Evolutionary conservation across 345 rosid genomes (phyloP), one percentile per base, ranked within the genome.

Genomic region (Eucalyptus rudis): DNA sequence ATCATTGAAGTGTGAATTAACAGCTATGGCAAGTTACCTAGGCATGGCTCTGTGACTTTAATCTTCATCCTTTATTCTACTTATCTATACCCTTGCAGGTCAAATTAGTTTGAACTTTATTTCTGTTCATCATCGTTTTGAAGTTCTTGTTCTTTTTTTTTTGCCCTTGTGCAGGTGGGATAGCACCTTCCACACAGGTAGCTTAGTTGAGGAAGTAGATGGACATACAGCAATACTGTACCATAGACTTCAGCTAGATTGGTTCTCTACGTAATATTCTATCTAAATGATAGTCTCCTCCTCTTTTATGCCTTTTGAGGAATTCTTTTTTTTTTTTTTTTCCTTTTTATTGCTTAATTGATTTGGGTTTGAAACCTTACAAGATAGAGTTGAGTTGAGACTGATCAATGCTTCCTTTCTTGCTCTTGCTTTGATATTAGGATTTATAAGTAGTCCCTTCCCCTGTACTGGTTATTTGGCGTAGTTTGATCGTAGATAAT

Each of bases 161-260:
- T 49, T 54, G 19, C 59, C 56, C 40, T 91, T 89, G 86, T 93
- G 93, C 95, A 98, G 99, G 94, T 98, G 99, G 99, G 99, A 98
- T 92, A 95, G 98, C 93, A 98, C 99, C 91, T 98, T 98, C 90
- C 99, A 96, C 47, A 86, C 93, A 91, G 99, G 99, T 89, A 96
- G 98, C 90, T 93, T 98, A 91, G 99, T 98, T 91, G 99, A 98
- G 94, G 99, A 98, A 93, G 99, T 98, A 31, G 99, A 98, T 94
- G 99, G 99, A 86, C 99, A 97, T 91, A 98, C 99, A 49, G 99
- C 99, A 88, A 90, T 98, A 92, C 95, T 98, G 87, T 97, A 98
- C 93, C 99, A 97, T 92, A 93, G 95, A 89, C 98, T 98, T 90
- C 99, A 96, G 92, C 96, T 98, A 90, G 99, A 98, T 93, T 98